Evolutionary conservation across 1,139 yeast species (phyloP), one percentile per base, ranked within the genome.

Genomic region (Candida labiduridarum): DNA sequence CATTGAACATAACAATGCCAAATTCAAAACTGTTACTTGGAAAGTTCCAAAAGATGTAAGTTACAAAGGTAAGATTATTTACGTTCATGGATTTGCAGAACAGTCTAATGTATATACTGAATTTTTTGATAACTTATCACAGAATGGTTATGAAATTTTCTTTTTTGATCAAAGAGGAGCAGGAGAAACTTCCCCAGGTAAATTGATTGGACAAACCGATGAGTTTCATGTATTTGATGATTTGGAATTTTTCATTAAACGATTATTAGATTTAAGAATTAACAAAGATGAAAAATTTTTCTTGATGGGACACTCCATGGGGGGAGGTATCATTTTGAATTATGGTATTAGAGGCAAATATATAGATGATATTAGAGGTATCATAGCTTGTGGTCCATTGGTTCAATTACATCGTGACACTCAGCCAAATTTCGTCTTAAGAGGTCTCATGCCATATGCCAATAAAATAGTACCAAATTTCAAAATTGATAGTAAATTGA

Each of bases 301-400:
- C 60, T 64, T 94, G 56, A 75, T 82, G 69, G 97, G 97, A 2
- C 96, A 89, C 63, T 89, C 96, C n/a, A 91, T 94, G 97, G 99
- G 99, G 45, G 97, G 97, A 18, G 96, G 89, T 0, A 84, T 90
- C 48, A 73, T 76, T 0, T 73, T 91, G 54, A 89, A 85, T 67
- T 92, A 92, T 65, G 89, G 84, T 14, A 78, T 86, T 48, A 70
- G 72, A 44, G 97, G 97, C 3, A 79, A 74, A 55, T 65, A 80
- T 64, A 74, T 76, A 44, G 79, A 82, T 36, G 61, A 75, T 27
- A 59, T 92, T 47, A 72, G 74, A 45, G 87, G 86, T 0, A 80
- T 82, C 52, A 69, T 84, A 44, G 83, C 81, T 2, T 72, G 80
- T 35, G 92, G 87, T 1, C 97, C 98, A 0, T 74, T 87, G 61